phyloP scores from a whole-genome alignment of 768 basidiomycete species.

The Termitomyces eurrhizus region DNA sequence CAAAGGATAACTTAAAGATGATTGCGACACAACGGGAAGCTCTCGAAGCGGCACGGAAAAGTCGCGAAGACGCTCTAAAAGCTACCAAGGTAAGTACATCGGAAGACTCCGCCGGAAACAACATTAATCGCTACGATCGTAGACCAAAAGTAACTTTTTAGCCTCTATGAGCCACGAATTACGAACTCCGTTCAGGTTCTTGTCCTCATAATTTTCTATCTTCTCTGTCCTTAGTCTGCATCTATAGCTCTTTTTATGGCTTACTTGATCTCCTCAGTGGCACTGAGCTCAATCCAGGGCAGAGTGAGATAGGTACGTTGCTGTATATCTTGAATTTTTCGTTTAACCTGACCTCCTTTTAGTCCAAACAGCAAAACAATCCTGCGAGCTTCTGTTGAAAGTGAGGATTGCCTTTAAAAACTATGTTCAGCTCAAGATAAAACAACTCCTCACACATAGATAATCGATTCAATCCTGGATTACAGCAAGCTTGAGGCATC shows the following conservation, averaged over 20 bases:
- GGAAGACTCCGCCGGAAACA: background rate
- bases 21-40: conserved; percentile 70
- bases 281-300: conserved; percentile 64
- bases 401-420: conserved; percentile 25
- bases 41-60: conserved; percentile 63
- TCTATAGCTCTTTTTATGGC: conserved; percentile 66
- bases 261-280: conserved; percentile 70
- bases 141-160: conserved; percentile 79
- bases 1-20: conserved; percentile 73
- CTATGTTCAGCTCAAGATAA: background rate
- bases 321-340: background rate
- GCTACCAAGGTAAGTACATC: conserved; percentile 55
- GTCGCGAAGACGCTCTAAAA: conserved; percentile 69
- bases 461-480: conserved; percentile 76
- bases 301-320: conserved; percentile 60
- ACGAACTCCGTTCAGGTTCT: conserved; percentile 69
- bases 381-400: conserved; percentile 71
- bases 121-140: background rate
- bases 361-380: conserved; percentile 78
- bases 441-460: conserved; percentile 31
- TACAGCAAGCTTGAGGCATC: conserved; percentile 80
- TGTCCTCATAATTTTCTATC: background rate
- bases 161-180: conserved; percentile 79
- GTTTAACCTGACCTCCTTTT: background rate
- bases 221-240: conserved; percentile 2